Evolutionary conservation across 2,329 filamentous ascomycete species (phyloP), one percentile per base, ranked within the genome.

Genomic region (Hypoxylon sp.): DNA sequence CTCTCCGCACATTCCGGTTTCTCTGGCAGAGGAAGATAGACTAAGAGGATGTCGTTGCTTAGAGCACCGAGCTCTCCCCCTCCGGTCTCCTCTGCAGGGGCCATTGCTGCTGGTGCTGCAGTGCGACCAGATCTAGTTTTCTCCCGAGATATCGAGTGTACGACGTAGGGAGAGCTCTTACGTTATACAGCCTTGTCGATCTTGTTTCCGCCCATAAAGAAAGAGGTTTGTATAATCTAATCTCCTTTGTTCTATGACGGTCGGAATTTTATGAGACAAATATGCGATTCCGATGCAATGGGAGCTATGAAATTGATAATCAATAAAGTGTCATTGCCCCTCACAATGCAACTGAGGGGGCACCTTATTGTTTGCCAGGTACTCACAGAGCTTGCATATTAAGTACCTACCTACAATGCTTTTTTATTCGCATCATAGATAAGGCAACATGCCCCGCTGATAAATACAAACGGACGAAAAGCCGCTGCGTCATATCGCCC

Each of bases 41-140:
- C 59, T 24, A 85, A 76, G 4, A 85, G 74, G 11, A 82, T 77
- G 63, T 85, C 83, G 37, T 77, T 74, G 66, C 73, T 75, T n/a
- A 73, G 50, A n/a, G 64, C 2, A 11, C 29, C 37, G 19, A 50
- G 5, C 10, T 59, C 67, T 2, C 29, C 26, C 5, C 14, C 51
- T 26, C 29, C 53, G 14, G 11, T 48, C 13, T 52, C 54, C 14
- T 44, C 54, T 5, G 11, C 26, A 11, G 53, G 39, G 31, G 61
- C 57, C 68, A 70, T 70, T 29, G 35, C 31, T 52, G 5, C 13
- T 26, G 22, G 4, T 60, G 17, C 22, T 11, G n/a, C 8, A 31
- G 19, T 33, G 31, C n/a, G 31, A 10, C 26, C 24, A 24, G 14
- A 42, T 24, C 11, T 8, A 19, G n/a, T 19, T 5, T 22, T 17